A percentile compares a stretch with the other conserved stretches of the same genome.
These are phyloP conservation scores for Melastoma candidum DNA, from an alignment of 441 rosid species.

Conservation along the genomic window DNA sequence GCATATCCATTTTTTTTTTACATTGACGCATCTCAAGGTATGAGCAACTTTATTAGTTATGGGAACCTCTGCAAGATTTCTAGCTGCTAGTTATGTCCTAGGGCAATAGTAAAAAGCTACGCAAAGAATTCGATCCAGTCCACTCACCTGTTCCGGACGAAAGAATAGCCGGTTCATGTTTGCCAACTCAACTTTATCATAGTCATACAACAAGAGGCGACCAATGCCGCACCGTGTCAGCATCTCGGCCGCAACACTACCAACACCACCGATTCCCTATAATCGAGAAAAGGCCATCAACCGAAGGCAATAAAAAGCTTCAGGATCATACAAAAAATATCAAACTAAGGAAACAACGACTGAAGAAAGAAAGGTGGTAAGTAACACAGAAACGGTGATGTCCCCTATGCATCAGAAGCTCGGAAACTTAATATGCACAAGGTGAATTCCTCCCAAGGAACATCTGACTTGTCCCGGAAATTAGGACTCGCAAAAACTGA, in stretches of 20 bases:
- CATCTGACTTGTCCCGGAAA: too few species aligned
- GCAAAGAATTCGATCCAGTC: background rate
- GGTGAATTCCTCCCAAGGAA: too few species aligned
- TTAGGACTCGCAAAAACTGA: too few species aligned
- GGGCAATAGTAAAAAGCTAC: too few species aligned
- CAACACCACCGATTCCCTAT: conserved; percentile 96
- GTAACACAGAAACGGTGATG: too few species aligned
- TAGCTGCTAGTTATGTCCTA: too few species aligned
- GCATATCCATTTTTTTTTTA: too few species aligned
- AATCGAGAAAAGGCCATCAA: conserved; percentile 9
- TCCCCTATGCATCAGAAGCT: too few species aligned
- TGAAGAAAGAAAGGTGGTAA: background rate
- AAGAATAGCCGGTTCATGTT: conserved; percentile 96
- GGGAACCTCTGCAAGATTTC: too few species aligned
- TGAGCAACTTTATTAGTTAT: too few species aligned
- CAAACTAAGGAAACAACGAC: background rate
- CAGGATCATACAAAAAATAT: background rate
- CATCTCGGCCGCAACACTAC: conserved; percentile 99
- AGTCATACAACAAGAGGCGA: conserved; percentile 89
- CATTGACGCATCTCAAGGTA: too few species aligned
- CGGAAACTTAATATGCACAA: too few species aligned
- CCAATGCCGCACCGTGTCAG: conserved; percentile 96
- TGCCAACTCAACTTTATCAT: conserved; percentile 91
- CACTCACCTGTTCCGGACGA: conserved; percentile 87
- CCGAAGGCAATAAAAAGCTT: conserved; percentile 6